These are phyloP conservation scores for Trichophyton simii DNA, from an alignment of 2,329 filamentous ascomycete genomes.

Conservation along the genomic window DNA sequence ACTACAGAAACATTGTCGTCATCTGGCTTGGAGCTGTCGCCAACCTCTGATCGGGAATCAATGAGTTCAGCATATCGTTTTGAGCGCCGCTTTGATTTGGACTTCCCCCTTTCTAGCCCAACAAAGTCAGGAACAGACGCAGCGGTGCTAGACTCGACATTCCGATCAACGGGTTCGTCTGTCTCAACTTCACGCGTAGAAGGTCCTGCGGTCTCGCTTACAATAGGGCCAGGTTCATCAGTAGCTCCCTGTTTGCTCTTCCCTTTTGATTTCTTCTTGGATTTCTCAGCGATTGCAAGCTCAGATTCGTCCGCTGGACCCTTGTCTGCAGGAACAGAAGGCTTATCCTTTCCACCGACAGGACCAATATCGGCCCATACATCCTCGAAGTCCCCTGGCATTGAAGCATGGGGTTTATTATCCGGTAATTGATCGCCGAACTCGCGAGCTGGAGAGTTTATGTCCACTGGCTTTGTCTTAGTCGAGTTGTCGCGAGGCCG, in stretches of 20 bases:
- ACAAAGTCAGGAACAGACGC: conserved; percentile 15
- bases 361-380: neutral
- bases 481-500: neutral
- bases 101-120: conserved; percentile 16
- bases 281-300: neutral
- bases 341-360: neutral
- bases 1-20: conserved; percentile 26
- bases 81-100: conserved; percentile 18
- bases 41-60: conserved; percentile 20
- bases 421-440: neutral
- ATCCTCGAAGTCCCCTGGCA: neutral
- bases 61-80: conserved; percentile 14
- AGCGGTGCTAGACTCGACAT: neutral
- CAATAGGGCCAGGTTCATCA: neutral
- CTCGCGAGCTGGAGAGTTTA: neutral
- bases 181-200: neutral
- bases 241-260: conserved; percentile 7
- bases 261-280: neutral
- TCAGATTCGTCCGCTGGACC: neutral
- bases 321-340: neutral
- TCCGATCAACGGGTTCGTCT: neutral
- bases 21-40: conserved; percentile 10
- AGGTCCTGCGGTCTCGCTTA: neutral
- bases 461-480: neutral
- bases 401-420: neutral